phyloP scores from a whole-genome alignment of 768 basidiomycete genomes.

The Lactarius trivialis region DNA sequence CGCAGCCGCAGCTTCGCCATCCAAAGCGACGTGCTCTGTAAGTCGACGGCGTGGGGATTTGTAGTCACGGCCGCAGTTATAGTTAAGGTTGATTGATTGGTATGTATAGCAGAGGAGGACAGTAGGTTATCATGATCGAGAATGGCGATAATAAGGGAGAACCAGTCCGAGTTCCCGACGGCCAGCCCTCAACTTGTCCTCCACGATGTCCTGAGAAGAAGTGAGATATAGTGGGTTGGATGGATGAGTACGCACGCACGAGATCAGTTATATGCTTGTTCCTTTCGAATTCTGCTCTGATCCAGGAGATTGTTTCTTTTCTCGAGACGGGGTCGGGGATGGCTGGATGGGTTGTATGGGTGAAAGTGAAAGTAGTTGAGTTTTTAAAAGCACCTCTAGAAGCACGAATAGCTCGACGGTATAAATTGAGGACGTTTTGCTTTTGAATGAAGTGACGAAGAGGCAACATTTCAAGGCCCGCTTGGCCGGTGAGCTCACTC shows the following conservation, averaged over 20 bases:
- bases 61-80: background rate
- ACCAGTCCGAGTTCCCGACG: conserved; percentile 57
- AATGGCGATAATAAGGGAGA: conserved; percentile 34
- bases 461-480: conserved; percentile 20
- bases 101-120: background rate
- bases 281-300: conserved; percentile 65
- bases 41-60: background rate
- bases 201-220: conserved; percentile 44
- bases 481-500: conserved; percentile 7
- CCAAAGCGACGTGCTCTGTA: background rate
- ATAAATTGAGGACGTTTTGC: conserved; percentile 52
- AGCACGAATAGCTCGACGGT: conserved; percentile 62
- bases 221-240: background rate
- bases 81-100: background rate
- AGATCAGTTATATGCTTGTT: conserved; percentile 50
- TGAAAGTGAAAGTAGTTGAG: conserved; percentile 8
- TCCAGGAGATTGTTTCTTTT: conserved; percentile 63
- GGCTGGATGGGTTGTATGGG: conserved; percentile 32
- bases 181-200: conserved; percentile 49
- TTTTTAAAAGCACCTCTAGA: conserved; percentile 49
- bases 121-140: background rate
- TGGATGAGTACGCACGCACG: conserved; percentile 44
- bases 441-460: conserved; percentile 60
- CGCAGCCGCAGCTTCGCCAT: background rate
- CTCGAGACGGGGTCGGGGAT: conserved; percentile 58